Conservation (phyloP, 2,329 filamentous ascomycete genomes). For the Parasarocladium wereldwijsianum region DNA sequence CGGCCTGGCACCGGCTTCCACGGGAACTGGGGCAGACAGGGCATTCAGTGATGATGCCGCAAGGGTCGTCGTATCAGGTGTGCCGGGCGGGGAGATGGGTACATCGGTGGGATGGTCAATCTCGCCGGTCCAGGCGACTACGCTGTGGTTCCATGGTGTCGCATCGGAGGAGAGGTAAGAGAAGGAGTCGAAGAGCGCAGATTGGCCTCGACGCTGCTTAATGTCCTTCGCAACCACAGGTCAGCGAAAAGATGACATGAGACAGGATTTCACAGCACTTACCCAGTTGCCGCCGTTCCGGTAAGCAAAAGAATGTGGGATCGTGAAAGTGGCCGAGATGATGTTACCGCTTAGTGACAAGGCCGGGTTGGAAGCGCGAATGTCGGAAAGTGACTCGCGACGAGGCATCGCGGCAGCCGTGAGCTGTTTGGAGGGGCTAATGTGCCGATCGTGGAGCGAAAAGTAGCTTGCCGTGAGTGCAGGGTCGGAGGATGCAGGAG, state of each 20-base stretch:
- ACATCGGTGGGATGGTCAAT: conserved; percentile 40
- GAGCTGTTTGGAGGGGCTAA: conserved; percentile 3
- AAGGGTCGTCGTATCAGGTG: conserved; percentile 33
- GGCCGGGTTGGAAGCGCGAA: conserved; percentile 40
- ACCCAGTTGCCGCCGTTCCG: conserved; percentile 47
- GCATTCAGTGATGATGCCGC: conserved; percentile 48
- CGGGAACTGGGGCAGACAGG: conserved; percentile 64
- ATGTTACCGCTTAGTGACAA: conserved; percentile 48
- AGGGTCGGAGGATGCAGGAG: conserved; percentile 3
- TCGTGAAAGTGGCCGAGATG: conserved; percentile 51
- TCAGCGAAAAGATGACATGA: not conserved
- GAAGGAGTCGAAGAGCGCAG: conserved; percentile 84
- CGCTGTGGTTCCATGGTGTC: conserved; percentile 77
- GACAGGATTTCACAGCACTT: conserved; percentile 12
- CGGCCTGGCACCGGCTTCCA: conserved; percentile 44
- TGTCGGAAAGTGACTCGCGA: conserved; percentile 38
- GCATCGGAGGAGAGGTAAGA: conserved; percentile 72
- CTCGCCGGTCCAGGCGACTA: conserved; percentile 93
- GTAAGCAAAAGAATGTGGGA: conserved; percentile 45
- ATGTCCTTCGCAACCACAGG: conserved; percentile 43
- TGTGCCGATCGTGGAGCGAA: conserved; percentile 8
- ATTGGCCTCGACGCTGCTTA: conserved; percentile 67
- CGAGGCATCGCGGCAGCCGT: conserved; percentile 22
- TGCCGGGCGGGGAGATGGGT: conserved; percentile 28
- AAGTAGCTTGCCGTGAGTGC: conserved; percentile 11